Evolutionary conservation across 2,329 filamentous ascomycete genomes (phyloP).

Genomic region (Cladosporium phlei): DNA sequence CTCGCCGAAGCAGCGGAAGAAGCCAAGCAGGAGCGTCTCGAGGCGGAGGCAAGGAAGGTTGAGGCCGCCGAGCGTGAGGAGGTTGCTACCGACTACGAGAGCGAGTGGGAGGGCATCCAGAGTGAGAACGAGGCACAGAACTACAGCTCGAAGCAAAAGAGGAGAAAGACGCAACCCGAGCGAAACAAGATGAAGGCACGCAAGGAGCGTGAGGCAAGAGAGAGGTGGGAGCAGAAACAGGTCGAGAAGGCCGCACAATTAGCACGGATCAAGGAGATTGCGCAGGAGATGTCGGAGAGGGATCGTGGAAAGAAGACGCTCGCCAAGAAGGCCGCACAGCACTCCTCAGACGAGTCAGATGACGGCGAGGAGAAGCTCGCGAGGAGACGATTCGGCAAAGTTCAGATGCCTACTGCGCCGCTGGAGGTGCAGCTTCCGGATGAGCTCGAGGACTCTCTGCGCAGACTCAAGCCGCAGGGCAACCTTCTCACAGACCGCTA

Average conservation of each 20-base stretch:
- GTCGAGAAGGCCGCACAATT: conserved; percentile 69
- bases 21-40: conserved; percentile 62
- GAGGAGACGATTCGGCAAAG: conserved; percentile 66
- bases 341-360: conserved; percentile 20
- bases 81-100: conserved; percentile 58
- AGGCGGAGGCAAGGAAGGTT: conserved; percentile 69
- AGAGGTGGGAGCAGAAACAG: conserved; percentile 69
- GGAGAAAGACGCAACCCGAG: conserved; percentile 80
- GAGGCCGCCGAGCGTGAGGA: conserved; percentile 70
- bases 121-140: conserved; percentile 53
- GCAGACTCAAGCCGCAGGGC: conserved; percentile 75
- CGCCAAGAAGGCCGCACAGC: conserved; percentile 20
- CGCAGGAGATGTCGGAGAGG: conserved; percentile 57
- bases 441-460: conserved; percentile 47
- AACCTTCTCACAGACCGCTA: conserved; percentile 91
- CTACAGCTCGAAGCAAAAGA: conserved; percentile 60
- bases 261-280: conserved; percentile 66
- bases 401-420: conserved; percentile 65
- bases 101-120: conserved; percentile 71
- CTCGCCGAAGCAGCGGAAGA: conserved; percentile 62
- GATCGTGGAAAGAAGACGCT: conserved; percentile 41
- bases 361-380: conserved; percentile 48
- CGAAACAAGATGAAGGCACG: conserved; percentile 82
- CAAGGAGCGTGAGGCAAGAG: conserved; percentile 77
- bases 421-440: conserved; percentile 48